Evolutionary conservation across 2,329 filamentous ascomycete genomes (phyloP).

Genomic region (Aphanocladium album): DNA sequence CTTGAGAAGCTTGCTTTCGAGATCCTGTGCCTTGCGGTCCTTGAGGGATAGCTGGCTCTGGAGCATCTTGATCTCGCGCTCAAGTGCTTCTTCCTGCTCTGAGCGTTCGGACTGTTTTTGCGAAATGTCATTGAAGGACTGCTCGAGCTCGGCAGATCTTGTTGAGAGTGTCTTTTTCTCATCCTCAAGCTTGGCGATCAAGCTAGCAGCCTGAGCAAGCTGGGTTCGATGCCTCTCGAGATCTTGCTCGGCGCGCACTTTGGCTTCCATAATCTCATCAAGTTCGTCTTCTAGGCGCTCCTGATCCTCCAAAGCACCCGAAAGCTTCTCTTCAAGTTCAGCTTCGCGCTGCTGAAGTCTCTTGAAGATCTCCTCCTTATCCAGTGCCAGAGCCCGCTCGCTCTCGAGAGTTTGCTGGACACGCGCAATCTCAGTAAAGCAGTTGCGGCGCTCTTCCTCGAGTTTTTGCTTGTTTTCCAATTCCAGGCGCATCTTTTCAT

Average conservation of each 20-base stretch:
- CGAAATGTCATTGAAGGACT: conserved; percentile 65
- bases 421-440: conserved; percentile 78
- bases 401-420: conserved; percentile 94
- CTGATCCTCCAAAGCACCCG: conserved; percentile 88
- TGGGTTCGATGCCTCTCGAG: conserved; percentile 73
- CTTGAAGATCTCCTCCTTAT: conserved; percentile 99
- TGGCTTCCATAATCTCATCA: conserved; percentile 80
- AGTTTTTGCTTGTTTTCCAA: conserved; percentile 68
- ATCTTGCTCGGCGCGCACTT: conserved; percentile 82
- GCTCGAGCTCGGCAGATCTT: conserved; percentile 65
- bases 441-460: conserved; percentile 85
- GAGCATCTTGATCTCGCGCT: conserved; percentile 83
- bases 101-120: conserved; percentile 67
- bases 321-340: conserved; percentile 88
- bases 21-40: conserved; percentile 81
- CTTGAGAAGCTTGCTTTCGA: conserved; percentile 78
- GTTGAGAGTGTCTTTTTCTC: conserved; percentile 74
- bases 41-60: conserved; percentile 85
- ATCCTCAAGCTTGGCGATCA: conserved; percentile 79
- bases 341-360: conserved; percentile 87
- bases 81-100: conserved; percentile 68
- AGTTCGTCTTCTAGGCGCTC: conserved; percentile 91
- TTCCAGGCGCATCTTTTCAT: conserved; percentile 77
- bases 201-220: conserved; percentile 82
- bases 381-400: conserved; percentile 87